Evolutionary conservation across 176 grass and related monocot species (phyloP).

Genomic region (Tillandsia fasciculata): DNA sequence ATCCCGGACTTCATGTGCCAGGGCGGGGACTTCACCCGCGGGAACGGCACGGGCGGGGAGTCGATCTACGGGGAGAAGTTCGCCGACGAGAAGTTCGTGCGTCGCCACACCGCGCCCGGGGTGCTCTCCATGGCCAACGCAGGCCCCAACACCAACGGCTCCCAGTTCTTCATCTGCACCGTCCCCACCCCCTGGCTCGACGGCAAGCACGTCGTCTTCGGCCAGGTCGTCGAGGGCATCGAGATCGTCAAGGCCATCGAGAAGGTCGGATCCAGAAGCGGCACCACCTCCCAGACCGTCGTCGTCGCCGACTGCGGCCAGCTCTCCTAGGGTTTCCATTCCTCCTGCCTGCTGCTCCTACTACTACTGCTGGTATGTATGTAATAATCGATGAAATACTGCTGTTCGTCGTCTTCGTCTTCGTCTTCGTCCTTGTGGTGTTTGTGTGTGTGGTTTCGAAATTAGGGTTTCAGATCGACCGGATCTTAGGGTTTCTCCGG

Average conservation of each 20-base stretch:
- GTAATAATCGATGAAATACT: too few species aligned
- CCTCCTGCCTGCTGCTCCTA: too few species aligned
- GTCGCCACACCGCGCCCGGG: conserved; percentile 23
- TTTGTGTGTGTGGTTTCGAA: too few species aligned
- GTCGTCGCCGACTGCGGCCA: conserved; percentile 35
- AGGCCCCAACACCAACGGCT: conserved; percentile 49
- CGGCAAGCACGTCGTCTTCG: conserved; percentile 42
- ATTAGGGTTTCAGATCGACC: too few species aligned
- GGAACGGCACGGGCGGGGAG: conserved; percentile 47
- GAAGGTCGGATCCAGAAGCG: conserved; percentile 21
- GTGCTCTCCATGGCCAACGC: conserved; percentile 55
- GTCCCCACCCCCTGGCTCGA: conserved; percentile 38
- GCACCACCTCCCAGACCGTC: conserved; percentile 28
- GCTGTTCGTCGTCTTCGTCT: too few species aligned
- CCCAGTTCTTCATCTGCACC: conserved; percentile 55
- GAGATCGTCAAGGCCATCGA: conserved; percentile 15
- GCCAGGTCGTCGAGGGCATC: conserved; percentile 29
- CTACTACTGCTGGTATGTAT: too few species aligned
- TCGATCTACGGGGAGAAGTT: conserved; percentile 25
- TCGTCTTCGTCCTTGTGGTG: too few species aligned
- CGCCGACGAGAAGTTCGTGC: conserved; percentile 28
- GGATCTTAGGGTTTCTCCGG: too few species aligned
- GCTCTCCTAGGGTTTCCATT: neutral
- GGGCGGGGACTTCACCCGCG: conserved; percentile 38
- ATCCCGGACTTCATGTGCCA: conserved; percentile 59